Percentiles rank a stretch among this genome's conserved stretches.
Conservation (phyloP, 2,329 filamentous ascomycete species). For the Alternaria angustiovoidea region DNA sequence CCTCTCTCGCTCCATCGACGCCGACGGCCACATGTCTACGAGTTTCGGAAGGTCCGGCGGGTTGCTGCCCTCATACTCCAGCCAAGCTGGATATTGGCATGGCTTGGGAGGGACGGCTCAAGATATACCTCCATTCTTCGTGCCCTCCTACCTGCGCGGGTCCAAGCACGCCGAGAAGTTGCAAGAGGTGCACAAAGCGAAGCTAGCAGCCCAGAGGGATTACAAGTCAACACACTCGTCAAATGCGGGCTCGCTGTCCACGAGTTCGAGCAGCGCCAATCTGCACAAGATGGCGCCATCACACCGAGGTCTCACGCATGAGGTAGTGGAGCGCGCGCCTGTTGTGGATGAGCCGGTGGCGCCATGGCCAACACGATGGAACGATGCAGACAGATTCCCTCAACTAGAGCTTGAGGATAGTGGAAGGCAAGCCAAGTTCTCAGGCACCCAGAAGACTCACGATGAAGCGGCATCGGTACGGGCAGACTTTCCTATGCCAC, state of each 20-base stretch:
- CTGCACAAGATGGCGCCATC: constrained; percentile 69
- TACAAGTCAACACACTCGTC: constrained; percentile 54
- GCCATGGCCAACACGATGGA: constrained; percentile 86
- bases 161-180: constrained; percentile 82
- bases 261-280: constrained; percentile 65
- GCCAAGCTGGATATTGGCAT: constrained; percentile 54
- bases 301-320: constrained; percentile 81
- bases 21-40: constrained; percentile 57
- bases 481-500: constrained; percentile 85
- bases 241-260: constrained; percentile 59
- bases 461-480: constrained; percentile 85
- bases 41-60: constrained; percentile 54
- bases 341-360: constrained; percentile 65
- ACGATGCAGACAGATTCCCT: constrained; percentile 74
- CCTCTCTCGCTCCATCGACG: constrained; percentile 55
- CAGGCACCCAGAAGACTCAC: constrained; percentile 63
- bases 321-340: constrained; percentile 80
- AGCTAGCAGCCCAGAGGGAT: constrained; percentile 59
- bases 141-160: constrained; percentile 81
- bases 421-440: constrained; percentile 74
- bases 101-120: constrained; percentile 33
- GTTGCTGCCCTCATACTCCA: constrained; percentile 57
- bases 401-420: constrained; percentile 78
- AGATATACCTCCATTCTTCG: constrained; percentile 69
- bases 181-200: constrained; percentile 72